Percentiles rank a stretch among this genome's conserved stretches.
Conservation (phyloP, 1,284 basidiomycete species). For the Farysia itapuensis region DNA sequence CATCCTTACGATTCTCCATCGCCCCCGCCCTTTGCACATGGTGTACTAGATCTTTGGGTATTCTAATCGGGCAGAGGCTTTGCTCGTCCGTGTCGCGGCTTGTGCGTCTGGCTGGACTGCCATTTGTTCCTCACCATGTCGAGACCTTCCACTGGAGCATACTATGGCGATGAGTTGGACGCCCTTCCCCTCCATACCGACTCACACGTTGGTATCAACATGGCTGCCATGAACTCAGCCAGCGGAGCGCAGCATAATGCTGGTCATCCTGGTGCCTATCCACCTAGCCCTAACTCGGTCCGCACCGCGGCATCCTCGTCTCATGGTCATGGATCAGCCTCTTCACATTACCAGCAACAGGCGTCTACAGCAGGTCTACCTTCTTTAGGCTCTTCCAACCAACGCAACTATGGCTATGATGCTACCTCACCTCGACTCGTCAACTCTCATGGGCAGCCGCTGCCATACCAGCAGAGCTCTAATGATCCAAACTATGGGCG, state of each 20-base stretch:
- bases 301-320: conserved; percentile 21
- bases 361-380: not conserved
- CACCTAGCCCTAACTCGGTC: conserved; percentile 27
- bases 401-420: conserved; percentile 13
- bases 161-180: conserved; percentile 30
- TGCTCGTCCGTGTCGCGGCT: too few relatives aligned
- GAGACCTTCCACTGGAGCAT: conserved; percentile 22
- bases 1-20: too few relatives aligned
- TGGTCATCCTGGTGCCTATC: conserved; percentile 1
- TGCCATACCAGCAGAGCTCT: conserved; percentile 1
- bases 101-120: too few relatives aligned
- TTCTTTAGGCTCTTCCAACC: conserved; percentile 2
- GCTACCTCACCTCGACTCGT: conserved; percentile 23
- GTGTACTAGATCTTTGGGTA: too few relatives aligned
- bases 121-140: conserved; percentile 15
- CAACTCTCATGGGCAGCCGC: conserved; percentile 8
- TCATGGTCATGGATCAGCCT: conserved; percentile 14
- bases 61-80: too few relatives aligned
- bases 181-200: conserved; percentile 31
- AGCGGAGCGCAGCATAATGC: not conserved
- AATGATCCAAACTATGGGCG: conserved; percentile 5
- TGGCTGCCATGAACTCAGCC: conserved; percentile 20
- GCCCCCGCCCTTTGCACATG: too few relatives aligned
- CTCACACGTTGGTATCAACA: conserved; percentile 42
- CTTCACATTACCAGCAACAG: not conserved